These are phyloP conservation scores for Metarhizium brunneum DNA, from an alignment of 2,329 filamentous ascomycete genomes.

Conservation along the genomic window DNA sequence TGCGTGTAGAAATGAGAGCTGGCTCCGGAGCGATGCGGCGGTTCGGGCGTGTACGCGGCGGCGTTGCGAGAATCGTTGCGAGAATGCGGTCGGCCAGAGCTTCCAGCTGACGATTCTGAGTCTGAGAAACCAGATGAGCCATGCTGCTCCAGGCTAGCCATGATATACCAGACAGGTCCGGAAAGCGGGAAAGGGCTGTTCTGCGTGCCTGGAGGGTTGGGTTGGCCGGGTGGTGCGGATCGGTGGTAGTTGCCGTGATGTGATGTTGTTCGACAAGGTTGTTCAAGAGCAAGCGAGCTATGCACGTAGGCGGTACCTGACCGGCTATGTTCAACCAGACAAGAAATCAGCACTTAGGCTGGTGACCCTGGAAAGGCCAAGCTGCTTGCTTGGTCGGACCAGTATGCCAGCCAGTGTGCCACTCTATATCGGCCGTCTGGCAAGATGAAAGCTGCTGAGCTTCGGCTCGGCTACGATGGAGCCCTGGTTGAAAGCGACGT, in stretches of 20 bases:
- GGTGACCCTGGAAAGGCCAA: not conserved
- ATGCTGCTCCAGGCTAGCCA: constrained; percentile 14
- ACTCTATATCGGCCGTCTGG: too few relatives aligned
- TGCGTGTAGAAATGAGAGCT: constrained; percentile 37
- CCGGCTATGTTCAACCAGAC: not conserved
- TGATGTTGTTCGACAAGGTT: not conserved
- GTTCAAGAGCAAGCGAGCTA: not conserved
- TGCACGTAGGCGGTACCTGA: not conserved
- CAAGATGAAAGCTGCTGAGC: too few relatives aligned
- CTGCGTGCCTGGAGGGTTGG: not conserved
- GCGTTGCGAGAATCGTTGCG: constrained; percentile 6
- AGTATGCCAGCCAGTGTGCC: not conserved
- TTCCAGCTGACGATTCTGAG: constrained; percentile 14
- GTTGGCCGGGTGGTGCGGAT: constrained; percentile 17
- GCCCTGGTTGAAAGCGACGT: too few relatives aligned
- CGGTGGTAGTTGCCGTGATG: not conserved
- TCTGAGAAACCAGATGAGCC: constrained; percentile 16
- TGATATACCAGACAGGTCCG: not conserved
- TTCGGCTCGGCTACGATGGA: not conserved
- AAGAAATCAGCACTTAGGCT: not conserved
- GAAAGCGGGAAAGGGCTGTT: not conserved
- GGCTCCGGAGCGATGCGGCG: constrained; percentile 19
- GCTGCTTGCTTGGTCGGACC: not conserved
- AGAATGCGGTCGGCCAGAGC: constrained; percentile 6
- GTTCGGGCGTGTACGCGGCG: constrained; percentile 19